phyloP scores from a whole-genome alignment of 441 rosid species.

The Mallotus japonicus region DNA sequence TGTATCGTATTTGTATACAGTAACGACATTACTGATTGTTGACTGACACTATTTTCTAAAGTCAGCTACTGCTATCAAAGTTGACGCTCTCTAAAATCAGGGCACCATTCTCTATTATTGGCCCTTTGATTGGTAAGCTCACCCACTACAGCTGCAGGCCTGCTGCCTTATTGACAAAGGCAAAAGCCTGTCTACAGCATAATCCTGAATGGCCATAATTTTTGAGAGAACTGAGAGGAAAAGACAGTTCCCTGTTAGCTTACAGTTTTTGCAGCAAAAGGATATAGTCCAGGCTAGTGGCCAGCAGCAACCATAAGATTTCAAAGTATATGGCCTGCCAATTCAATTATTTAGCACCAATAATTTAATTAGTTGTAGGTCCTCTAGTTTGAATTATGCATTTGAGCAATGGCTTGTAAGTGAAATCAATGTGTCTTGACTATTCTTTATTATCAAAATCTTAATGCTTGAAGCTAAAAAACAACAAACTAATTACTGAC shows the following conservation, averaged over 20 bases:
- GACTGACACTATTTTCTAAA: background rate
- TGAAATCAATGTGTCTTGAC: background rate
- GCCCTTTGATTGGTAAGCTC: background rate
- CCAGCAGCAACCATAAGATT: slow-evolving; percentile 13
- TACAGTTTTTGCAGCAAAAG: slow-evolving; percentile 15
- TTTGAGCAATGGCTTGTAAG: background rate
- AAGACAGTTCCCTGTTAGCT: slow-evolving; percentile 19
- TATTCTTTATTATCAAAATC: background rate
- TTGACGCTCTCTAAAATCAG: background rate
- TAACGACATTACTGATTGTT: background rate
- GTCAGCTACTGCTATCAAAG: background rate
- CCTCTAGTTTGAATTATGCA: slow-evolving; percentile 28
- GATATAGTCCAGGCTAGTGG: background rate
- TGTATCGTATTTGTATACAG: background rate
- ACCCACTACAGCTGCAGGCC: background rate
- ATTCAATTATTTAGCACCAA: slow-evolving; percentile 28
- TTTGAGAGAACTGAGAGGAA: slow-evolving; percentile 14
- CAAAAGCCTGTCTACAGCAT: background rate
- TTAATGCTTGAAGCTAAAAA: background rate
- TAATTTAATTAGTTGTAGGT: slow-evolving; percentile 28
- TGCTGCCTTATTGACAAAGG: background rate
- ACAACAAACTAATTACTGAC: background rate
- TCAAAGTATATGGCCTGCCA: slow-evolving; percentile 15
- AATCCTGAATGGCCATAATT: background rate
- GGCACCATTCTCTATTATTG: slow-evolving; percentile 4